These are phyloP conservation scores for Backusella tuberculispora DNA, from an alignment of 192 early-diverging fungal species.

Conservation along the genomic window DNA sequence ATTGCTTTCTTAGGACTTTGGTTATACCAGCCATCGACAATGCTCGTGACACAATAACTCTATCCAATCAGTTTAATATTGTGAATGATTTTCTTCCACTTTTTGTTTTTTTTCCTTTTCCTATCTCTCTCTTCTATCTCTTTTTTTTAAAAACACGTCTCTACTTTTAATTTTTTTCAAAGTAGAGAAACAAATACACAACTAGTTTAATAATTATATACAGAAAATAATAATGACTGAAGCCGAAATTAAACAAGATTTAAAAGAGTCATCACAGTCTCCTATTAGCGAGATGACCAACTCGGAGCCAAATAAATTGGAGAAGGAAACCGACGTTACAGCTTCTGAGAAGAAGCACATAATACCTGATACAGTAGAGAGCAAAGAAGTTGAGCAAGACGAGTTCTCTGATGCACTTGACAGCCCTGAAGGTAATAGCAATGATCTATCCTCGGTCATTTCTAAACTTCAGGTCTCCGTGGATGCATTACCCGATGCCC, in stretches of 20 bases:
- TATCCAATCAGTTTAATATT: neutral
- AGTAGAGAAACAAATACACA: neutral
- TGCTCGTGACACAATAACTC: slow-evolving; percentile 19
- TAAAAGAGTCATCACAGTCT: neutral
- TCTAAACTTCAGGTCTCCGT: neutral
- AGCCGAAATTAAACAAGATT: slow-evolving; percentile 16
- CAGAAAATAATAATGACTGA: slow-evolving; percentile 10
- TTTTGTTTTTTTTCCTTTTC: slow-evolving; percentile 1
- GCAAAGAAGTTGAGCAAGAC: neutral
- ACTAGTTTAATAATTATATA: neutral
- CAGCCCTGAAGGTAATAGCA: neutral
- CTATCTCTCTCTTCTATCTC: neutral
- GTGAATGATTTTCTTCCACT: neutral
- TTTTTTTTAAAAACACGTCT: neutral
- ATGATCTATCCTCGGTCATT: slow-evolving; percentile 6
- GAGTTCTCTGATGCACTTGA: slow-evolving; percentile 23
- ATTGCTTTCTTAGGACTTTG: neutral
- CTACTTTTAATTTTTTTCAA: neutral
- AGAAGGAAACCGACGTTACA: neutral
- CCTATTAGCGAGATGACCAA: slow-evolving; percentile 3
- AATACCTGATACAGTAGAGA: neutral
- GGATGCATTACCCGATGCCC: neutral
- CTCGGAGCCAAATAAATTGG: neutral
- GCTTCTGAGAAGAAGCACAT: neutral
- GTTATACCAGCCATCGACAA: slow-evolving; percentile 5